phyloP scores from a whole-genome alignment of 1,284 basidiomycete genomes.

The Fomitopsis pinicola region DNA sequence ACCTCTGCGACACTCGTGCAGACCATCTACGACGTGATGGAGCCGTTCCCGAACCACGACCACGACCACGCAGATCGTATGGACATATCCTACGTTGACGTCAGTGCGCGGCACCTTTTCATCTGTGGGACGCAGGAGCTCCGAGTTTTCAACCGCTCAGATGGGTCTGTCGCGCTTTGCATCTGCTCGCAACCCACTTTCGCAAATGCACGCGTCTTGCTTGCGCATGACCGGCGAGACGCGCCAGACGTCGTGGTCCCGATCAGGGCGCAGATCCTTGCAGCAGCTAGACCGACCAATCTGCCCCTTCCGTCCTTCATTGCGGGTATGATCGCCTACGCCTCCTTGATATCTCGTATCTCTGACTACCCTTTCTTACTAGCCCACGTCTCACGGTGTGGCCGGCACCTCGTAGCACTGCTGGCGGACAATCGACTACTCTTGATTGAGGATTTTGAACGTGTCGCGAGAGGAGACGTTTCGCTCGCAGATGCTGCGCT shows the following conservation, averaged over 20 bases:
- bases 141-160: conserved; percentile 50
- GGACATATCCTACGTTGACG: conserved; percentile 58
- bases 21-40: conserved; percentile 41
- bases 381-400: conserved; percentile 61
- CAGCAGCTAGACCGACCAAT: background rate
- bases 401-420: conserved; percentile 49
- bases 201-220: conserved; percentile 8
- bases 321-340: conserved; percentile 21
- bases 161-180: conserved; percentile 39
- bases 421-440: conserved; percentile 40
- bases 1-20: conserved; percentile 41
- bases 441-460: conserved; percentile 51
- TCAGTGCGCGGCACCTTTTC: conserved; percentile 55
- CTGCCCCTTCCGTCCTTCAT: conserved; percentile 13
- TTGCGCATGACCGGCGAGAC: background rate
- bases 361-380: background rate
- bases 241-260: background rate
- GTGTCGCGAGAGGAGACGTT: conserved; percentile 30
- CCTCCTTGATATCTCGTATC: background rate
- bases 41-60: conserved; percentile 8
- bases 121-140: conserved; percentile 48
- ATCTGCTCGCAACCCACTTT: conserved; percentile 33
- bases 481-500: conserved; percentile 34
- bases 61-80: conserved; percentile 28
- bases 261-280: background rate